Evolutionary conservation across 2,329 filamentous ascomycete species (phyloP).

Genomic region (Chaetomium olivaceum): DNA sequence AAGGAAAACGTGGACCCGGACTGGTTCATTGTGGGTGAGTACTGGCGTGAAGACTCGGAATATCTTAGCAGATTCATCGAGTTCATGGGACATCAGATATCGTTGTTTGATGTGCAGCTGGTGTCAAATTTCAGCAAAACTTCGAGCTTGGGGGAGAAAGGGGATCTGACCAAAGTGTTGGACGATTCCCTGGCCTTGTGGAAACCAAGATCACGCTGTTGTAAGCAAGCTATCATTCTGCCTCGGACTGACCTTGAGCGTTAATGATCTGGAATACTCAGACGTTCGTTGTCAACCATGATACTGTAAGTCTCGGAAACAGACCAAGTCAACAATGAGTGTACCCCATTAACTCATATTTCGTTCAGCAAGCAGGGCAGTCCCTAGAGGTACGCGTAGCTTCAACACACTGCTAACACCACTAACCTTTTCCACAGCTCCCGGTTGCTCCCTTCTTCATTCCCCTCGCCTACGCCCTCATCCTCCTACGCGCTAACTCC

Average conservation of each 20-base stretch:
- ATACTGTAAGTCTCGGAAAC: slow-evolving; percentile 49
- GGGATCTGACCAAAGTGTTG: slow-evolving; percentile 57
- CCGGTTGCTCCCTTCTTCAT: slow-evolving; percentile 65
- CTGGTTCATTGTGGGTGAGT: slow-evolving; percentile 69
- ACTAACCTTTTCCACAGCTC: slow-evolving; percentile 39
- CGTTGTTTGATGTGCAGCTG: slow-evolving; percentile 66
- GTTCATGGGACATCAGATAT: slow-evolving; percentile 55
- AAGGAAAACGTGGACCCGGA: slow-evolving; percentile 43
- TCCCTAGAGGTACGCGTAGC: slow-evolving; percentile 50
- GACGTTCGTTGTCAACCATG: slow-evolving; percentile 69
- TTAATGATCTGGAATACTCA: slow-evolving; percentile 28
- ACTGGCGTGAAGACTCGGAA: slow-evolving; percentile 61
- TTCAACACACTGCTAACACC: neutral
- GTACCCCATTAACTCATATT: neutral
- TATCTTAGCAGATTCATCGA: slow-evolving; percentile 60
- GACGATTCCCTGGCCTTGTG: slow-evolving; percentile 55
- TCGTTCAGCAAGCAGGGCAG: slow-evolving; percentile 57
- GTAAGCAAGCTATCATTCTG: slow-evolving; percentile 42
- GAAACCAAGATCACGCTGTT: slow-evolving; percentile 56
- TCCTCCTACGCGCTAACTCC: slow-evolving; percentile 59
- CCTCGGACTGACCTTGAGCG: neutral
- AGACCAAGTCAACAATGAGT: neutral
- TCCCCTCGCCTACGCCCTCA: slow-evolving; percentile 66
- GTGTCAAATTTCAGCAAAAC: slow-evolving; percentile 64
- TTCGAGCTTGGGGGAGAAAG: slow-evolving; percentile 43